Conservation (phyloP, 2,329 filamentous ascomycete genomes). For the Lomentospora prolificans region DNA sequence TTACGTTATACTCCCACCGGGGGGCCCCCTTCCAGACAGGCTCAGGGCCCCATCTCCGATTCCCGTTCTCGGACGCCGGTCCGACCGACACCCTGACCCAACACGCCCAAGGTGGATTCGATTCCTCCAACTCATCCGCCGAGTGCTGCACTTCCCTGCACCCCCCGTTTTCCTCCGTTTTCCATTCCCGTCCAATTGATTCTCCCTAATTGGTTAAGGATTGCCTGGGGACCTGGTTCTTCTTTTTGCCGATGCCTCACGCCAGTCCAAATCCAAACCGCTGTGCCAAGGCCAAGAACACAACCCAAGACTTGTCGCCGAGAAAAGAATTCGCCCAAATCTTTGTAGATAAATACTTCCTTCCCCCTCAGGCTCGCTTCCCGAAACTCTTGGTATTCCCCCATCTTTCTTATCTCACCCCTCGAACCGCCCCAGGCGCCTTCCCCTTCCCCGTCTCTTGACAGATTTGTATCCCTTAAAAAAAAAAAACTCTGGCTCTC, state of each 20-base stretch:
- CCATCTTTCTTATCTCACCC: background rate
- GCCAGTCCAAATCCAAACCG: background rate
- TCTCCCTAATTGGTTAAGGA: background rate
- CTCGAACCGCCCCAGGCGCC: too few relatives aligned
- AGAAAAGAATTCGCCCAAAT: background rate
- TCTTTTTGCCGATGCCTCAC: background rate
- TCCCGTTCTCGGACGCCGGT: background rate
- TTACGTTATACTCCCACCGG: background rate
- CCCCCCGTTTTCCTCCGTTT: background rate
- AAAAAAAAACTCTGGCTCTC: background rate
- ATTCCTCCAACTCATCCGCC: background rate
- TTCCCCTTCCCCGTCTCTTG: background rate
- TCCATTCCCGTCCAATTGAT: constrained; percentile 2
- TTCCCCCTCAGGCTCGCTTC: background rate
- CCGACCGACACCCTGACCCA: background rate
- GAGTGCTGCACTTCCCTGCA: background rate
- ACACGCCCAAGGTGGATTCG: too few relatives aligned
- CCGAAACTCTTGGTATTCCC: background rate
- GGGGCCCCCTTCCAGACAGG: background rate
- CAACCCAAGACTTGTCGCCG: background rate
- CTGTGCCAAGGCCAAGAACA: background rate
- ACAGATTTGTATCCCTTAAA: background rate
- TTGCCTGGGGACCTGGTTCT: too few relatives aligned
- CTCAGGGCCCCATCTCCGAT: background rate
- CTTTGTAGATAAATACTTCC: background rate